Conservation (phyloP, 345 rosid genomes). For the Sisymbrium irio region DNA sequence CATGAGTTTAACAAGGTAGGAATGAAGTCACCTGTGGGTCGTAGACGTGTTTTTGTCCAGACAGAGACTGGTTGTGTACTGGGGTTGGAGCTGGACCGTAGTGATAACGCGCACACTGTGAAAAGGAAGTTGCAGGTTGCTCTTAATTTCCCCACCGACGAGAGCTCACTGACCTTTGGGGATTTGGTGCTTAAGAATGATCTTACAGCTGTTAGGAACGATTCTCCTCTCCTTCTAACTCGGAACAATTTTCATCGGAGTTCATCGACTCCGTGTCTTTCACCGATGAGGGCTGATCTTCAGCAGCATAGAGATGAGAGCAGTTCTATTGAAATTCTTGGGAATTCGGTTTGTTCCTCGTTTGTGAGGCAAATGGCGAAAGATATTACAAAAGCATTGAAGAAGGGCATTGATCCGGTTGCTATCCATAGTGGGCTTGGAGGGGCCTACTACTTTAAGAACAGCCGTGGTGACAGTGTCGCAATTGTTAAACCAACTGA, state of each 20-base stretch:
- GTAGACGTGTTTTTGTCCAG: constrained; percentile 80
- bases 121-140: constrained; percentile 84
- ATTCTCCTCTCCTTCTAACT: constrained; percentile 75
- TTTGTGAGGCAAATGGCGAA: constrained; percentile 51
- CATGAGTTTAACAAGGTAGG: constrained; percentile 44
- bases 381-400: constrained; percentile 70
- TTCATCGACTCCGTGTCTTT: constrained; percentile 76
- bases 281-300: constrained; percentile 55
- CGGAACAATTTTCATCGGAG: constrained; percentile 70
- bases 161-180: constrained; percentile 73
- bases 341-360: constrained; percentile 51
- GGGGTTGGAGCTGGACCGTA: constrained; percentile 79
- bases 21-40: constrained; percentile 57
- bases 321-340: constrained; percentile 78
- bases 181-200: constrained; percentile 75
- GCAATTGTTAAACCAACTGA: constrained; percentile 86
- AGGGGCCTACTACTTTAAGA: constrained; percentile 62
- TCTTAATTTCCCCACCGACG: constrained; percentile 63
- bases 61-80: constrained; percentile 84
- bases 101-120: constrained; percentile 77
- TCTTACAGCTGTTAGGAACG: constrained; percentile 70
- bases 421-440: constrained; percentile 68
- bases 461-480: constrained; percentile 48
- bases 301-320: constrained; percentile 68
- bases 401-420: constrained; percentile 53